These are phyloP conservation scores for Suhomyces canberraensis DNA, from an alignment of 805 yeast species.

Conservation along the genomic window DNA sequence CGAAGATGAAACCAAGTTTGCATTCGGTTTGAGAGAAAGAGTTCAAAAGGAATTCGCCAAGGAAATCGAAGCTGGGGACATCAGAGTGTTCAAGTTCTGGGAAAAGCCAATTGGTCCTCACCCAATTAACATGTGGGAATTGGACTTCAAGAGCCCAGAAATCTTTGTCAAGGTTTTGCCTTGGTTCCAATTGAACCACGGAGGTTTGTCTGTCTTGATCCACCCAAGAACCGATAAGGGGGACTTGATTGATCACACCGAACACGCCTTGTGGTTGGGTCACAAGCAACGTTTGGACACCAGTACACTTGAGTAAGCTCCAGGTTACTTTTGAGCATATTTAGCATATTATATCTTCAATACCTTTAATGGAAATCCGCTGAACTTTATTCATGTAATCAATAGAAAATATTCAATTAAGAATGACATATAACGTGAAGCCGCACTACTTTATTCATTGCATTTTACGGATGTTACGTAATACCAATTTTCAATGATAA, in stretches of 20 bases:
- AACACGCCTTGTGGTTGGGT: constrained; percentile 58
- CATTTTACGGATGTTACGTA: too few relatives aligned
- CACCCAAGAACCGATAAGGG: constrained; percentile 49
- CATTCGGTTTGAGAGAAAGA: constrained; percentile 36
- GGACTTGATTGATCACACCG: constrained; percentile 48
- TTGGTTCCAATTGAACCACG: constrained; percentile 53
- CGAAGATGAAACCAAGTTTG: constrained; percentile 30
- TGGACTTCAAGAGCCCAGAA: constrained; percentile 48
- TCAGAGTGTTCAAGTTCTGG: constrained; percentile 45
- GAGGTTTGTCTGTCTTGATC: constrained; percentile 48
- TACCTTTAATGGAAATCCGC: too few relatives aligned
- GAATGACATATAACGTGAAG: too few relatives aligned
- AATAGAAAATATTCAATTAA: too few relatives aligned
- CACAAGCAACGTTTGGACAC: constrained; percentile 32
- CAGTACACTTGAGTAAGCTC: background rate
- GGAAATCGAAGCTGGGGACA: constrained; percentile 39
- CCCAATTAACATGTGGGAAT: constrained; percentile 56
- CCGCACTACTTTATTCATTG: too few relatives aligned
- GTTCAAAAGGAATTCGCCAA: constrained; percentile 39
- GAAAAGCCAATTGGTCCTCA: constrained; percentile 56
- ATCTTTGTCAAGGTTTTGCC: constrained; percentile 44
- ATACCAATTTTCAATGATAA: too few relatives aligned
- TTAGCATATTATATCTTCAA: too few relatives aligned
- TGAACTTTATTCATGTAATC: too few relatives aligned
- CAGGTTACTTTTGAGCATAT: too few relatives aligned